phyloP scores from a whole-genome alignment of 1,284 basidiomycete species.

The Boletus semigastroideus region DNA sequence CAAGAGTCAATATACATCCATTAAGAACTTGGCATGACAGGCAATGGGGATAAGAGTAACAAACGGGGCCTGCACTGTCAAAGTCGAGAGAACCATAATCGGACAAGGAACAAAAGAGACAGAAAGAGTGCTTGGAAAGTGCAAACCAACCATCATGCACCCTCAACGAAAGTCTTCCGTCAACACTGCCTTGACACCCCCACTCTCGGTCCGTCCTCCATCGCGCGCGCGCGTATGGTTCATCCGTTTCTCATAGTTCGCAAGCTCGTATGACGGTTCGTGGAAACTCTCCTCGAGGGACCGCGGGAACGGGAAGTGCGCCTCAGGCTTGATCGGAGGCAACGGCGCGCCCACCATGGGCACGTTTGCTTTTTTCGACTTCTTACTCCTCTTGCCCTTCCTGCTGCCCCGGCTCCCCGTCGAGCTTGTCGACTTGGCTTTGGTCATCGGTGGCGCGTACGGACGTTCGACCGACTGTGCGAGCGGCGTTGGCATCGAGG shows the following conservation, averaged over 20 bases:
- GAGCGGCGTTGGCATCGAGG: constrained; percentile 39
- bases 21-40: constrained; percentile 11
- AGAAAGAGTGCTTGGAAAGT: background rate
- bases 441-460: constrained; percentile 34
- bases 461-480: constrained; percentile 34
- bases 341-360: constrained; percentile 39
- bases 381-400: constrained; percentile 29
- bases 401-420: constrained; percentile 26
- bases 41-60: constrained; percentile 5
- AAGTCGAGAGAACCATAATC: constrained; percentile 11
- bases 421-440: constrained; percentile 31
- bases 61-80: constrained; percentile 9
- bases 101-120: constrained; percentile 5
- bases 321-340: constrained; percentile 34
- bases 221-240: constrained; percentile 69
- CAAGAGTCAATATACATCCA: constrained; percentile 23
- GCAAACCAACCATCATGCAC: constrained; percentile 7
- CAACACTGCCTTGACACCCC: constrained; percentile 70
- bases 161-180: constrained; percentile 37
- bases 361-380: constrained; percentile 35
- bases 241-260: constrained; percentile 48
- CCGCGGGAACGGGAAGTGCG: constrained; percentile 62
- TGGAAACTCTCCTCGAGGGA: constrained; percentile 40
- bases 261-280: constrained; percentile 28
- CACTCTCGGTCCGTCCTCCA: constrained; percentile 78